These are phyloP conservation scores for Viola odorata DNA, from an alignment of 345 rosid genomes.

Conservation along the genomic window DNA sequence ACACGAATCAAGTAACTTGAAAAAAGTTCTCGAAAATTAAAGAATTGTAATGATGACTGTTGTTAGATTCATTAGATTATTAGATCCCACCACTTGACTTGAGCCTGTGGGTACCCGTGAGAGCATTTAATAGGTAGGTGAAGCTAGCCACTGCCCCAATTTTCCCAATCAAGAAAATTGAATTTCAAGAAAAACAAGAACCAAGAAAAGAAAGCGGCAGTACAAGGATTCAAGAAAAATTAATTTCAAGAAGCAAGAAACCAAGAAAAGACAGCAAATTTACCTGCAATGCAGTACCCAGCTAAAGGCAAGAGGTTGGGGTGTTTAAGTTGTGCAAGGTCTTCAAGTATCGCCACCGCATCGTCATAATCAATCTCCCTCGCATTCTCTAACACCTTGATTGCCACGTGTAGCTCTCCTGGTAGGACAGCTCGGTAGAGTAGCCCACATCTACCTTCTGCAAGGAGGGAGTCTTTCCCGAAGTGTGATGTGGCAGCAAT, in stretches of 20 bases:
- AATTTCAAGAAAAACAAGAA: background rate
- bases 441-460: conserved; percentile 82
- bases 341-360: conserved; percentile 57
- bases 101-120: conserved; percentile 33
- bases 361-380: conserved; percentile 44
- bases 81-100: background rate
- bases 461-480: conserved; percentile 71
- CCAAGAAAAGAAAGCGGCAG: background rate
- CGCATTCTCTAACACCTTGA: conserved; percentile 76
- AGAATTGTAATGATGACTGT: conserved; percentile 13
- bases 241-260: background rate
- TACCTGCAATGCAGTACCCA: conserved; percentile 98
- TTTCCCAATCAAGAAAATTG: background rate
- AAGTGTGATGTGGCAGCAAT: conserved; percentile 93
- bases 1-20: background rate
- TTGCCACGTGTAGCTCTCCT: conserved; percentile 86
- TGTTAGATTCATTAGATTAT: conserved; percentile 10
- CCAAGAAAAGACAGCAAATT: no score
- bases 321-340: conserved; percentile 66
- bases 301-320: conserved; percentile 74
- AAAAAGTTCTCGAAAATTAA: conserved; percentile 11
- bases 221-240: no score
- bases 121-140: conserved; percentile 21
- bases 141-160: background rate
- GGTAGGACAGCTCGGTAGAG: conserved; percentile 76